Percentiles rank a stretch among this genome's conserved stretches.
Conservation (phyloP, 2,329 filamentous ascomycete genomes). For the Ampelomyces quisqualis region DNA sequence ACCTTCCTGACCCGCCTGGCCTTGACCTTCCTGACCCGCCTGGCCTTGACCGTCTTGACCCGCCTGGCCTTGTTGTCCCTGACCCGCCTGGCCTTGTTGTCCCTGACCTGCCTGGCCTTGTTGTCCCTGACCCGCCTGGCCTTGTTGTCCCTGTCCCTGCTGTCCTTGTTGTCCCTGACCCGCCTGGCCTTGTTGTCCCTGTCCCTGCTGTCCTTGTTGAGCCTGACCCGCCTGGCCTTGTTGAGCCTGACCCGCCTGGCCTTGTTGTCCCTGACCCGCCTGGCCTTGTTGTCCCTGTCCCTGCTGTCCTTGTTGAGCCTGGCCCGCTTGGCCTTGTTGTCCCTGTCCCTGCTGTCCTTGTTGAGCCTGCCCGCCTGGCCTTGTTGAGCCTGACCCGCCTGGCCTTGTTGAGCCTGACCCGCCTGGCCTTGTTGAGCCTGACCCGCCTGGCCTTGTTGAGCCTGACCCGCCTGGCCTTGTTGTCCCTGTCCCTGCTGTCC, state of each 20-base stretch:
- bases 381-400: too few relatives aligned
- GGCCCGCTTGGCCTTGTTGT: too few relatives aligned
- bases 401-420: too few relatives aligned
- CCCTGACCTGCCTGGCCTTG: too few relatives aligned
- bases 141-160: too few relatives aligned
- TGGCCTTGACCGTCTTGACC: conserved; percentile 7
- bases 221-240: conserved; percentile 7
- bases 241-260: not conserved
- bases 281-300: conserved; percentile 1
- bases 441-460: conserved; percentile 10
- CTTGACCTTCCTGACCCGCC: conserved; percentile 4
- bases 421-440: too few relatives aligned
- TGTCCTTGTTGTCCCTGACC: conserved; percentile 9
- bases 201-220: conserved; percentile 5
- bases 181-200: conserved; percentile 5
- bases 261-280: conserved; percentile 3
- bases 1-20: conserved; percentile 4
- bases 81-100: too few relatives aligned
- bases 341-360: too few relatives aligned
- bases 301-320: too few relatives aligned
- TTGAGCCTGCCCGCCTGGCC: too few relatives aligned
- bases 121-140: conserved; percentile 6
- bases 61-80: conserved; percentile 5
- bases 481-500: conserved; percentile 4
- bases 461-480: conserved; percentile 4